phyloP scores from a whole-genome alignment of 306 rosid species.

The Citrullus mucosospermus region DNA sequence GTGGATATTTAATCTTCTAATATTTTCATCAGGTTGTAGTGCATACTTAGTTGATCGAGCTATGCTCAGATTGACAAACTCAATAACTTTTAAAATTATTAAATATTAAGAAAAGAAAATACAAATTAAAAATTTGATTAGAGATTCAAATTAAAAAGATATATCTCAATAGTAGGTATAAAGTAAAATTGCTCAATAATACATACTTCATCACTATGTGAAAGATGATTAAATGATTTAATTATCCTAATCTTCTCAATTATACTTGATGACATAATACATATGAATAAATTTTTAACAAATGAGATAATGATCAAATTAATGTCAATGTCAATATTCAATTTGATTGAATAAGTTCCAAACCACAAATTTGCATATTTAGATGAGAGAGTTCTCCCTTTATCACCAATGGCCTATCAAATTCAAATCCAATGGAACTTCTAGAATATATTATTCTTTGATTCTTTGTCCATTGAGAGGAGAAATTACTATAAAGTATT shows the following conservation, averaged over 20 bases:
- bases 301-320: background rate
- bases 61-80: too few species aligned
- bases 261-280: background rate
- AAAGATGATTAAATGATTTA: background rate
- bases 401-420: background rate
- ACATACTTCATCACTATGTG: background rate
- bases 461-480: constrained; percentile 3
- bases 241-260: background rate
- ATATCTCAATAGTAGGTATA: background rate
- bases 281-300: background rate
- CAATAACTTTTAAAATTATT: too few species aligned
- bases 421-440: background rate
- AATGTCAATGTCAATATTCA: background rate
- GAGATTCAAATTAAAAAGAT: background rate
- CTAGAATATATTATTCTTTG: background rate
- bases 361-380: background rate
- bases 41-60: too few species aligned
- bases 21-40: too few species aligned
- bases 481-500: background rate
- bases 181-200: too few species aligned
- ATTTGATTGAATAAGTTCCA: background rate
- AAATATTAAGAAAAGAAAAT: background rate
- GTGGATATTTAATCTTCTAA: too few species aligned
- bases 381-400: background rate
- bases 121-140: background rate